These are phyloP conservation scores for Fraxinus ornus DNA, from an alignment of 305 asterid genomes.

Conservation along the genomic window DNA sequence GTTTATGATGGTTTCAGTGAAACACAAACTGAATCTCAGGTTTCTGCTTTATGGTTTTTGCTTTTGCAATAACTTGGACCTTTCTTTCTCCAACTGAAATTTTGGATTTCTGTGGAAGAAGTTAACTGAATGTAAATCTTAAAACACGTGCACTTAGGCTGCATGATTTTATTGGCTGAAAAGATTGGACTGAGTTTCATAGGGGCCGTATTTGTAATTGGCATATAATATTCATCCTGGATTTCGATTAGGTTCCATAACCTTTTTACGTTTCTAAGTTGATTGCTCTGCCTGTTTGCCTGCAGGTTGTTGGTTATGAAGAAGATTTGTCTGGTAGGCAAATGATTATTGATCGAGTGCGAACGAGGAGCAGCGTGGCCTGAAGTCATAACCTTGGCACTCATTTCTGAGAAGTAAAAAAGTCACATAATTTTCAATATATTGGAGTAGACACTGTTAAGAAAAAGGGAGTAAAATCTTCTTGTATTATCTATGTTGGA, in stretches of 20 bases:
- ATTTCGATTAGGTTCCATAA: not conserved
- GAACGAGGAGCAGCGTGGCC: conserved; percentile 61
- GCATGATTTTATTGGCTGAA: conserved; percentile 8
- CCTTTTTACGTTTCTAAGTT: not conserved
- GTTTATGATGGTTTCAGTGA: conserved; percentile 76
- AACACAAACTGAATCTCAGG: conserved; percentile 97
- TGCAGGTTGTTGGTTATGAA: conserved; percentile 88
- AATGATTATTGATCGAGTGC: conserved; percentile 88
- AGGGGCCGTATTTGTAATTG: not conserved
- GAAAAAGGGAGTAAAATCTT: not conserved
- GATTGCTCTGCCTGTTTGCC: conserved; percentile 8
- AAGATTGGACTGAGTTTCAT: not conserved
- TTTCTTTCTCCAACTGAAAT: conserved; percentile 21
- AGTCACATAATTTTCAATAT: not conserved
- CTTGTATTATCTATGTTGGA: not conserved
- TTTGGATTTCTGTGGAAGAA: not conserved
- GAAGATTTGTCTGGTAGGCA: conserved; percentile 94
- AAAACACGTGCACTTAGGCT: not conserved
- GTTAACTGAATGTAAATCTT: not conserved
- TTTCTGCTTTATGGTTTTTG: conserved; percentile 14
- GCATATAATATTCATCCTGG: not conserved
- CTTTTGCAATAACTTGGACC: conserved; percentile 14
- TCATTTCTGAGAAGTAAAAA: not conserved
- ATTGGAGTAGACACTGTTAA: not conserved
- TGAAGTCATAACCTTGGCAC: conserved; percentile 17